Evolutionary conservation across 2,329 filamentous ascomycete species (phyloP), one percentile per base, ranked within the genome.

Genomic region (Stemphylium lycopersici): DNA sequence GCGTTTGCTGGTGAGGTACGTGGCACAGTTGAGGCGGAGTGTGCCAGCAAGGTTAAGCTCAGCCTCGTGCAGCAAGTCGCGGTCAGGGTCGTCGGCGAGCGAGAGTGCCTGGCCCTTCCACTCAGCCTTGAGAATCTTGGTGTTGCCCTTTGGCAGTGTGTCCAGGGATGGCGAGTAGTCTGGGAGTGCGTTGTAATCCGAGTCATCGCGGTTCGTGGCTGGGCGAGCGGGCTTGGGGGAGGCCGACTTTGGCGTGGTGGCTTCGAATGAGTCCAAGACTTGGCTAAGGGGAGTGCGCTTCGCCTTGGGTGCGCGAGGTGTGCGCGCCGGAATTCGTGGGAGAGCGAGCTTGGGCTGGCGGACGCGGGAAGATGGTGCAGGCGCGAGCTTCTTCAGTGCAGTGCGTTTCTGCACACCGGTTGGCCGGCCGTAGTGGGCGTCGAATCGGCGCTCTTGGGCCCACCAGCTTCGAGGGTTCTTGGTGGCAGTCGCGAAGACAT

Each of bases 1-100:
- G 54, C 93, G 88, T 82, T 97, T 98, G 80, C 90, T 95, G 55
- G 90, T 93, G 20, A 98, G 83, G 70, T 97, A 98, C 11, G 90
- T 93, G 15, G 90, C 90, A 73, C 90, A 93, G 62, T 90, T 90
- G 31, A 98, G 84, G 50, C 92, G 87, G 26, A 97, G 83, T 43
- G 87, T 90, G 40, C 89, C 86, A 10, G 92, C 92, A 26, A 96
- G 82, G 15, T 81, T 79, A 26, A 93, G 70, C 77, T 98, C 93
- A 56, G 92, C 89, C 5, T 87, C 84, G 71, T 95, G 90, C 37
- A 97, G 85, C 34, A 91, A 79, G 52, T 86, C 73, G 20, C 83
- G 81, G 66, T 93, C 81, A 6, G 89, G 85, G 32, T 74, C 71
- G 55, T 83, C 81, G 74, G 82, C 85, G 40, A 96, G 84, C 69